phyloP scores from a whole-genome alignment of 2,329 filamentous ascomycete species.

The Boeremia exigua region DNA sequence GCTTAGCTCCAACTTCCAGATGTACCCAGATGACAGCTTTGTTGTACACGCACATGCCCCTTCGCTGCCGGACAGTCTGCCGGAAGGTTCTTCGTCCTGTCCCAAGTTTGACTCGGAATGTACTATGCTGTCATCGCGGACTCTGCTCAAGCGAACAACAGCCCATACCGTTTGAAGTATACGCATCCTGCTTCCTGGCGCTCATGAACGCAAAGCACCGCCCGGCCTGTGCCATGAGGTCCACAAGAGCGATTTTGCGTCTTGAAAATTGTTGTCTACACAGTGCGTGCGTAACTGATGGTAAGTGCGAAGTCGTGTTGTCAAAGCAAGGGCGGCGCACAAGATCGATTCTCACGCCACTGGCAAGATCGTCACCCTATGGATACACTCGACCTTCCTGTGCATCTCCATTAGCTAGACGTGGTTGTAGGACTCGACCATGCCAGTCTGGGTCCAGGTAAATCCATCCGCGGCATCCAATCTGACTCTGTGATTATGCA shows the following conservation, averaged over 20 bases:
- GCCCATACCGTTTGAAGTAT: background rate
- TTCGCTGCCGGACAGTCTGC: background rate
- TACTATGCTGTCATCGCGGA: background rate
- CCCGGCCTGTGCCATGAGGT: background rate
- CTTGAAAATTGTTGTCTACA: background rate
- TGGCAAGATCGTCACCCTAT: background rate
- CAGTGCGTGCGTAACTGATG: background rate
- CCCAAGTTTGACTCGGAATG: conserved; percentile 5
- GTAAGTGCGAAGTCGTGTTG: background rate
- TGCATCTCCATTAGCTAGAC: background rate
- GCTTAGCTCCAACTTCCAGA: background rate
- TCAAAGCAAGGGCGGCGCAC: background rate
- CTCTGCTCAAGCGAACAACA: background rate
- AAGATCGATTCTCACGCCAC: background rate
- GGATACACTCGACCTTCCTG: background rate
- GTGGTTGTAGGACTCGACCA: background rate
- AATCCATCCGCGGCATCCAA: background rate
- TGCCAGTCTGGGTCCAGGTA: background rate
- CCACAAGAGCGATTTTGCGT: background rate
- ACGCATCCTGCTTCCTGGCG: background rate
- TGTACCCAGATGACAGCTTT: background rate
- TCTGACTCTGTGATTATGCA: background rate
- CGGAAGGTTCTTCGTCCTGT: background rate
- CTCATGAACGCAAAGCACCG: too few relatives aligned
- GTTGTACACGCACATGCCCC: background rate